A percentile compares a stretch with the other conserved stretches of the same genome.
Conservation (phyloP, 371 early-diverging fungal species). For the Gilbertella persicaria region DNA sequence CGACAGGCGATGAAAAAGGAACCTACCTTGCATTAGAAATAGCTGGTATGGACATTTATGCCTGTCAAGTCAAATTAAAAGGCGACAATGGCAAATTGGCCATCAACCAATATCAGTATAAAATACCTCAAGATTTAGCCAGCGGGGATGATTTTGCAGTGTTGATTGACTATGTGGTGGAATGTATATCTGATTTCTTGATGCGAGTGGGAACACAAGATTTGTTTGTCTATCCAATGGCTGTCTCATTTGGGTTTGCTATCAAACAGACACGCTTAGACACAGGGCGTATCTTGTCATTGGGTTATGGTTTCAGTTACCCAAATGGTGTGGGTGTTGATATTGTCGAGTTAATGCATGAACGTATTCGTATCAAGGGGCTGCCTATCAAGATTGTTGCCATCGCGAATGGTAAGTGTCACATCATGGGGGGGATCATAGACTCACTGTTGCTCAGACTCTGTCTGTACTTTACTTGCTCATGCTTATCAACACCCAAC, state of each 20-base stretch:
- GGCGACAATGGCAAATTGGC: conserved; percentile 51
- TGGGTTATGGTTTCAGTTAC: conserved; percentile 45
- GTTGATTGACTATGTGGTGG: conserved; percentile 90
- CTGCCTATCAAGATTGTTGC: conserved; percentile 50
- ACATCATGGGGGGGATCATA: background rate
- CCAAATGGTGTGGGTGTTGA: conserved; percentile 50
- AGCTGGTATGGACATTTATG: conserved; percentile 76
- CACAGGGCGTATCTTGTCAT: conserved; percentile 37
- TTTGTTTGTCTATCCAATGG: conserved; percentile 50
- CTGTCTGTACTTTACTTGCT: conserved; percentile 89
- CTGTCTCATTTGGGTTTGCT: conserved; percentile 51
- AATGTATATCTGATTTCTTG: conserved; percentile 53
- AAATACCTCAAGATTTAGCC: conserved; percentile 77
- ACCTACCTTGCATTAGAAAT: conserved; percentile 91
- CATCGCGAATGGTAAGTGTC: conserved; percentile 73
- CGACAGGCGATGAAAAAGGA: conserved; percentile 87
- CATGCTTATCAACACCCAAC: conserved; percentile 85
- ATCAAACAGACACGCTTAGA: conserved; percentile 47
- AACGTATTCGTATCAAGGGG: conserved; percentile 39
- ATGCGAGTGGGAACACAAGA: conserved; percentile 50
- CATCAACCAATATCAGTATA: conserved; percentile 65
- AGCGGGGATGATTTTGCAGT: conserved; percentile 61
- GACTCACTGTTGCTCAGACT: conserved; percentile 54
- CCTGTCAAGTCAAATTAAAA: conserved; percentile 51
- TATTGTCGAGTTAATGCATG: conserved; percentile 47